phyloP scores from a whole-genome alignment of 2,329 filamentous ascomycete genomes.

The Pezicula carpinea region DNA sequence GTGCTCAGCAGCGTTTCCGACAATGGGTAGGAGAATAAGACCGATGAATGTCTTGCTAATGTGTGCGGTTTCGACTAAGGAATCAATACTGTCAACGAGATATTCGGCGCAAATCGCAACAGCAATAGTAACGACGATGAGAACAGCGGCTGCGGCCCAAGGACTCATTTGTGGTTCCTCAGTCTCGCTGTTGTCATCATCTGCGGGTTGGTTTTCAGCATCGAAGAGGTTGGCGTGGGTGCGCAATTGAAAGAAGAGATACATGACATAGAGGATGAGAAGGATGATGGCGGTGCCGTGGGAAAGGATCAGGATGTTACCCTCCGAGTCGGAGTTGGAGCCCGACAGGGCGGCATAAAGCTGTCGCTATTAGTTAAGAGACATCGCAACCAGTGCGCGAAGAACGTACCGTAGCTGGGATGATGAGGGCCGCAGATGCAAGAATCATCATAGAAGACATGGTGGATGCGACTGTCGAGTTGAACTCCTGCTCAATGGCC shows the following conservation, averaged over 20 bases:
- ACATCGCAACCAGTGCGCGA: background rate
- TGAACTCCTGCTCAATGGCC: constrained; percentile 66
- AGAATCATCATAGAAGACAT: constrained; percentile 69
- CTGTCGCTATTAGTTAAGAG: constrained; percentile 26
- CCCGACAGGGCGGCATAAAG: constrained; percentile 60
- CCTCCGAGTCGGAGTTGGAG: constrained; percentile 35
- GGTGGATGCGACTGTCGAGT: constrained; percentile 72
- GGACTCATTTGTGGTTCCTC: constrained; percentile 53
- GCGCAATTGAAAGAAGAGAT: constrained; percentile 70
- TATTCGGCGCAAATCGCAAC: constrained; percentile 74
- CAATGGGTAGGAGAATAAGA: constrained; percentile 73
- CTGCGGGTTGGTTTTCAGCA: constrained; percentile 33
- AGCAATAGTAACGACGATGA: constrained; percentile 65
- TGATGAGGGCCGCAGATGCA: constrained; percentile 70
- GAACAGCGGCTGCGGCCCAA: constrained; percentile 57
- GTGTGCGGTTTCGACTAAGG: constrained; percentile 61
- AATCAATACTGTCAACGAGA: constrained; percentile 71
- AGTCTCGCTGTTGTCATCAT: constrained; percentile 36
- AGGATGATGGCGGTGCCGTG: constrained; percentile 72
- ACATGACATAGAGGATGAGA: constrained; percentile 69
- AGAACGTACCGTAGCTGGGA: constrained; percentile 58
- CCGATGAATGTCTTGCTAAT: constrained; percentile 81
- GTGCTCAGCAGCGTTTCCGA: constrained; percentile 76
- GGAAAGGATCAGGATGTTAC: constrained; percentile 64
- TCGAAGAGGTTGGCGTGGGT: constrained; percentile 71